Conservation (phyloP, 345 rosid species). For the Garcia nutans region DNA sequence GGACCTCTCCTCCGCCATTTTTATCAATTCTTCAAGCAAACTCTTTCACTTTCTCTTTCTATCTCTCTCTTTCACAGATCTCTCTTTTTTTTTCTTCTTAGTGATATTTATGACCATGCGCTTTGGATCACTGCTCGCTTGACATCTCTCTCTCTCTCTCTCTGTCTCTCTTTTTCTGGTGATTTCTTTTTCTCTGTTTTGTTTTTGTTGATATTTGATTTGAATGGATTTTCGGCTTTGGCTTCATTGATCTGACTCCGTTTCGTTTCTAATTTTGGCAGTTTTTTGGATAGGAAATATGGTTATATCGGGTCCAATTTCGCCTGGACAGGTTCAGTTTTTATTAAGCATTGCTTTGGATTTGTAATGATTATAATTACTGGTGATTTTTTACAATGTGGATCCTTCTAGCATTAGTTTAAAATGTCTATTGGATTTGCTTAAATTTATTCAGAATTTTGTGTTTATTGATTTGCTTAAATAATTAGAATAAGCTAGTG, state of each 20-base stretch:
- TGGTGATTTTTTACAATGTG: neutral
- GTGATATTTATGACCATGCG: slow-evolving; percentile 36
- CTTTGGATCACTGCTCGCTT: slow-evolving; percentile 29
- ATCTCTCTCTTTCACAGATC: slow-evolving; percentile 12
- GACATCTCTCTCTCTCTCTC: slow-evolving; percentile 3
- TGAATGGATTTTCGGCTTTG: neutral
- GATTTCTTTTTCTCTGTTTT: slow-evolving; percentile 18
- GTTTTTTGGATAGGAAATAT: slow-evolving; percentile 34
- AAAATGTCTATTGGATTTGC: neutral
- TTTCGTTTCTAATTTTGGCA: slow-evolving; percentile 20
- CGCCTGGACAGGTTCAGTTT: slow-evolving; percentile 76
- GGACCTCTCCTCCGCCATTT: slow-evolving; percentile 51
- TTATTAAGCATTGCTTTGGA: slow-evolving; percentile 14
- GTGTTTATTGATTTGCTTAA: neutral
- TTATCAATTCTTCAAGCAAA: slow-evolving; percentile 73
- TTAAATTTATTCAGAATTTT: neutral
- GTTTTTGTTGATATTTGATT: neutral
- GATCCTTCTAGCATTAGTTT: neutral
- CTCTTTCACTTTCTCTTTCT: slow-evolving; percentile 11
- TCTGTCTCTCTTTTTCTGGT: slow-evolving; percentile 26
- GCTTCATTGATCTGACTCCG: slow-evolving; percentile 15
- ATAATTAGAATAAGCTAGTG: too few relatives aligned
- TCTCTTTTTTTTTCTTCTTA: slow-evolving; percentile 10
- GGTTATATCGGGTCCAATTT: slow-evolving; percentile 65
- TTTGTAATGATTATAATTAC: neutral